Evolutionary conservation across 306 rosid species (phyloP).

Genomic region (Clitoria ternatea): DNA sequence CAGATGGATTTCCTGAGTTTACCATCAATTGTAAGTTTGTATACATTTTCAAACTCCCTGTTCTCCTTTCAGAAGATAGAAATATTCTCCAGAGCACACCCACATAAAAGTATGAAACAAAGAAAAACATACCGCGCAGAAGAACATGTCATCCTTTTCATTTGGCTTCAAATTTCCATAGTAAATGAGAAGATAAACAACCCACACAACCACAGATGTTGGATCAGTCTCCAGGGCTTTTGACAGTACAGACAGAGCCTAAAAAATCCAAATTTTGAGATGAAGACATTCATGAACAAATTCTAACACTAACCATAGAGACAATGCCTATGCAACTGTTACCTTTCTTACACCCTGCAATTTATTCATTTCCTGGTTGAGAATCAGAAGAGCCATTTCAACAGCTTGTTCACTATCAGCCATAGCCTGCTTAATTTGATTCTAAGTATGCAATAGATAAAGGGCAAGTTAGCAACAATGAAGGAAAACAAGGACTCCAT

Average conservation of each 20-base stretch:
- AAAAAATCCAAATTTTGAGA: conserved; percentile 33
- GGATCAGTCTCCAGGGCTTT: conserved; percentile 80
- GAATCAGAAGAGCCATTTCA: conserved; percentile 72
- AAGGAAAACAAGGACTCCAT: conserved; percentile 17
- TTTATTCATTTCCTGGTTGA: conserved; percentile 68
- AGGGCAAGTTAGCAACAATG: conserved; percentile 32
- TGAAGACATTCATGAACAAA: conserved; percentile 5
- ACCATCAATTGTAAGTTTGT: conserved; percentile 21
- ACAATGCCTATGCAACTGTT: conserved; percentile 10
- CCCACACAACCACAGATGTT: conserved; percentile 63
- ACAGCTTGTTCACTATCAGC: conserved; percentile 70
- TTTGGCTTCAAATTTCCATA: conserved; percentile 53
- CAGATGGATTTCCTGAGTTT: conserved; percentile 17
- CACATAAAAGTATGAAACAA: conserved; percentile 28
- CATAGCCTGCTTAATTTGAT: conserved; percentile 55
- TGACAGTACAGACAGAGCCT: conserved; percentile 80
- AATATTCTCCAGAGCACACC: conserved; percentile 23
- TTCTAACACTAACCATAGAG: conserved; percentile 10
- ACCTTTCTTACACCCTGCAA: conserved; percentile 78
- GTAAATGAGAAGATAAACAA: conserved; percentile 73
- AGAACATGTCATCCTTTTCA: conserved; percentile 88
- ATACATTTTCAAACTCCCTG: neutral
- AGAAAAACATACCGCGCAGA: conserved; percentile 74
- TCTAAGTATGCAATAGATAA: conserved; percentile 47
- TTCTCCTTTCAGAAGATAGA: conserved; percentile 8